Percentiles rank a stretch among this genome's conserved stretches.
phyloP scores from a whole-genome alignment of 805 yeast genomes.

The Tetrapisispora iriomotensis region DNA sequence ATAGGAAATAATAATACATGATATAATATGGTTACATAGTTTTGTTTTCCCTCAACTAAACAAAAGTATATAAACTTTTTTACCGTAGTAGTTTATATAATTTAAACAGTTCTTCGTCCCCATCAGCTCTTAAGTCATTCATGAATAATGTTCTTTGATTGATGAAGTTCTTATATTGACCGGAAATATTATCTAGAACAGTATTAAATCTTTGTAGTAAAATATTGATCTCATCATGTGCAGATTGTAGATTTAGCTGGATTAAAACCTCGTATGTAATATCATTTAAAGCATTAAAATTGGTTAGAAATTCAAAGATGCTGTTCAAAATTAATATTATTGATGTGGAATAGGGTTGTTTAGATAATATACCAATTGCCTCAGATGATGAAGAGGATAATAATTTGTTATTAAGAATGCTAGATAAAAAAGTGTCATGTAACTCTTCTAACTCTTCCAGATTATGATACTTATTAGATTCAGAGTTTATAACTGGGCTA shows the following conservation, averaged over 20 bases:
- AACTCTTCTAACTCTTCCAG: conserved; percentile 40
- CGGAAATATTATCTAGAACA: conserved; percentile 34
- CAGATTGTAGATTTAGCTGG: conserved; percentile 20
- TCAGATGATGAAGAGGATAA: conserved; percentile 12
- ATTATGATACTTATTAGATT: conserved; percentile 15
- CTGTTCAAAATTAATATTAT: conserved; percentile 31
- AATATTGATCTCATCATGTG: conserved; percentile 18
- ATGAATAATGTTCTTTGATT: conserved; percentile 34
- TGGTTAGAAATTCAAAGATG: conserved; percentile 32
- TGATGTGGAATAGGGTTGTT: conserved; percentile 34
- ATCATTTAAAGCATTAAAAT: conserved; percentile 32
- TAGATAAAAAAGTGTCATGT: conserved; percentile 28
- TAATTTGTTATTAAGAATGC: conserved; percentile 19
- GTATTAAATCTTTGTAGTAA: conserved; percentile 27
- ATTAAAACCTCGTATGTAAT: conserved; percentile 29
- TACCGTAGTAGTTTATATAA: conserved; percentile 34
- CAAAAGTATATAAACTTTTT: too few relatives aligned
- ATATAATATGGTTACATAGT: too few relatives aligned
- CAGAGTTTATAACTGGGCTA: background rate
- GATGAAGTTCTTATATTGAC: conserved; percentile 37
- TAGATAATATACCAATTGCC: conserved; percentile 31
- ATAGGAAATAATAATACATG: too few relatives aligned
- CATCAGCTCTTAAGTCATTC: conserved; percentile 46
- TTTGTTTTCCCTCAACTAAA: too few relatives aligned
- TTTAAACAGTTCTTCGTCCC: conserved; percentile 37